Base-by-base conservation (phyloP, 2,329 filamentous ascomycete genomes). In the Didymella pinodella region DNA sequence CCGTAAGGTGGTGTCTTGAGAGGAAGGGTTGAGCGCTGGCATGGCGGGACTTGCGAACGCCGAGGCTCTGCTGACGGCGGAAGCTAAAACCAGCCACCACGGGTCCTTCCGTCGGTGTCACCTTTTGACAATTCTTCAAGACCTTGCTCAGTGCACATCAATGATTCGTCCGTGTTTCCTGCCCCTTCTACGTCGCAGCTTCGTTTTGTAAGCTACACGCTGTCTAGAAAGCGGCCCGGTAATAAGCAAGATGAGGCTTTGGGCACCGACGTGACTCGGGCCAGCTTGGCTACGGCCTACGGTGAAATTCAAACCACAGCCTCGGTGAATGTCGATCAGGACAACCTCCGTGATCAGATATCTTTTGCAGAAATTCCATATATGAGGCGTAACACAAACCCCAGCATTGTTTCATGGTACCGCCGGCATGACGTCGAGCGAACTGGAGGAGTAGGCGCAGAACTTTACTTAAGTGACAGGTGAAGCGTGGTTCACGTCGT, bases 181-280 rank as follows among this genome's bases (percentile, higher is more conserved):
- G 29, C 22, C 49, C 22, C 46, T 20, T 32, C 14, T 18, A 18
- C 26, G 31, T 45, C 31, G 18, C 31, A 29, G 31, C 31, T 38
- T 46, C 16, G 31, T 32, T 5, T 2, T 29, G 7, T 20, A 38
- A 20, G 16, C 8, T 20, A 29, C 22, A 16, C 32, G 22, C 11
- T 22, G 31, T 40, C 25, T 29, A 38, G 41, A 22, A n/a, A 40
- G 36, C 11, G n/a, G 36, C 11, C n/a, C 20, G 41, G 22, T 4
- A 29, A 16, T 4, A 29, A 16, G 18, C 16, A 22, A 20, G 31
- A 22, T n/a, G 10, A 46, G 18, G 2, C n/a, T 22, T 54, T 40
- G 50, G 50, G 50, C 50, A 31, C 29, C 43, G 25, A 46, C n/a
- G 7, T 40, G 25, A 43, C 32, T 47, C 25, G 43, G 32, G 18